Percentiles rank a stretch among this genome's conserved stretches.
Evolutionary conservation across 331 rosid genomes (phyloP).

Genomic region (Spiraea crenata): DNA sequence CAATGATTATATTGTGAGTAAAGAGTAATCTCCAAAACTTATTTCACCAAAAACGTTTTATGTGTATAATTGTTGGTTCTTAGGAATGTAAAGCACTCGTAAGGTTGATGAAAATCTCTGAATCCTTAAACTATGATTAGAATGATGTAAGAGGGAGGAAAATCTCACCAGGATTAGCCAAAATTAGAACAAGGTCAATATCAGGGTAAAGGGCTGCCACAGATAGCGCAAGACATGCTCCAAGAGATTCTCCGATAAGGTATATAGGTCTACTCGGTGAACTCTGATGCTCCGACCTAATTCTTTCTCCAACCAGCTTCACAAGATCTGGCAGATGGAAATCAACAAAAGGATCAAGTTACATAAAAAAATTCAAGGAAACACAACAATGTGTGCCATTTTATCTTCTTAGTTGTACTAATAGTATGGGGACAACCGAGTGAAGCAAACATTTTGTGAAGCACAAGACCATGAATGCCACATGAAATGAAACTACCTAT

Average conservation of each 20-base stretch:
- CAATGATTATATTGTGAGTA: neutral
- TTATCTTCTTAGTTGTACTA: neutral
- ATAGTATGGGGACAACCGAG: neutral
- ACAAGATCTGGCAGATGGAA: no score
- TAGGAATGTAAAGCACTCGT: no score
- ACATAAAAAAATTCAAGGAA: no score
- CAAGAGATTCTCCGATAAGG: no score
- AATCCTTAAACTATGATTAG: neutral
- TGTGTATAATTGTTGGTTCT: conserved; percentile 5
- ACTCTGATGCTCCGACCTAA: no score
- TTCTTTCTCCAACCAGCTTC: no score
- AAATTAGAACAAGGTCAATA: no score
- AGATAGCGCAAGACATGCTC: no score
- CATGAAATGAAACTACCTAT: neutral
- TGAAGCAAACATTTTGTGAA: conserved; percentile 8
- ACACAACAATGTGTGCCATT: neutral
- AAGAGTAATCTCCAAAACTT: neutral
- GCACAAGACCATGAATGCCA: neutral
- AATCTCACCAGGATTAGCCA: conserved; percentile 75
- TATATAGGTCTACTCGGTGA: no score
- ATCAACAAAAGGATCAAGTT: no score
- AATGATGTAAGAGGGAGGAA: neutral
- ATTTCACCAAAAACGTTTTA: conserved; percentile 1
- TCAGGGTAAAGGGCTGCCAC: no score
- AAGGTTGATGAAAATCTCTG: no score